Evolutionary conservation across 139 green algal species (phyloP).

Genomic region (Tetraselmis chui): DNA sequence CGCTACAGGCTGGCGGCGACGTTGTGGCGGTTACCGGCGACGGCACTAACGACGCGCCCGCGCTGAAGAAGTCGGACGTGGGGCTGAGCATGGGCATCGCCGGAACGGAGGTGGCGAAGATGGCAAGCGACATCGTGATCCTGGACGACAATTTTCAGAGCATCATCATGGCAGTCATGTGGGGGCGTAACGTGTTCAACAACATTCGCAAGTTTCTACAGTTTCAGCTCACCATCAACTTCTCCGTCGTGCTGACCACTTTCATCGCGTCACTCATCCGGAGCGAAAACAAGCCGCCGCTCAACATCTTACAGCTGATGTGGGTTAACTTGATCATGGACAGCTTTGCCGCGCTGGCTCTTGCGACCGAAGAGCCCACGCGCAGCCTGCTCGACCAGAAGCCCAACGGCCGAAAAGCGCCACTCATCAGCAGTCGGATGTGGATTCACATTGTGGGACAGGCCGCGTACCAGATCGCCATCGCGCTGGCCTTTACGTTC

Average conservation of each 20-base stretch:
- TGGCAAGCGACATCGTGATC: slow-evolving; percentile 85
- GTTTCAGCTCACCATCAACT: slow-evolving; percentile 81
- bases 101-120: slow-evolving; percentile 72
- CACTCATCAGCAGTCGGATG: slow-evolving; percentile 46
- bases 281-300: slow-evolving; percentile 50
- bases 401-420: slow-evolving; percentile 37
- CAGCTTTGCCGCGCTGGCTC: slow-evolving; percentile 64
- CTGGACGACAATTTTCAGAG: slow-evolving; percentile 80
- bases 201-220: slow-evolving; percentile 71
- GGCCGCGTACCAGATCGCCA: slow-evolving; percentile 70
- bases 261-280: slow-evolving; percentile 48
- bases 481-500: too few relatives aligned
- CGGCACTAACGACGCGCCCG: slow-evolving; percentile 87
- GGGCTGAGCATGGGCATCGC: slow-evolving; percentile 77
- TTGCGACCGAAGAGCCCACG: slow-evolving; percentile 71
- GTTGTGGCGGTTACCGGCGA: slow-evolving; percentile 35
- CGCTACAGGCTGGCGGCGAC: neutral
- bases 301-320: slow-evolving; percentile 69
- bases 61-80: slow-evolving; percentile 81
- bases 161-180: slow-evolving; percentile 74
- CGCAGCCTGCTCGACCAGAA: slow-evolving; percentile 49
- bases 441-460: slow-evolving; percentile 59
- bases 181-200: slow-evolving; percentile 81
- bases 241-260: slow-evolving; percentile 53
- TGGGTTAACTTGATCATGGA: slow-evolving; percentile 95